phyloP scores from a whole-genome alignment of 73 alveolate species.

The Durusdinium trenchii region DNA sequence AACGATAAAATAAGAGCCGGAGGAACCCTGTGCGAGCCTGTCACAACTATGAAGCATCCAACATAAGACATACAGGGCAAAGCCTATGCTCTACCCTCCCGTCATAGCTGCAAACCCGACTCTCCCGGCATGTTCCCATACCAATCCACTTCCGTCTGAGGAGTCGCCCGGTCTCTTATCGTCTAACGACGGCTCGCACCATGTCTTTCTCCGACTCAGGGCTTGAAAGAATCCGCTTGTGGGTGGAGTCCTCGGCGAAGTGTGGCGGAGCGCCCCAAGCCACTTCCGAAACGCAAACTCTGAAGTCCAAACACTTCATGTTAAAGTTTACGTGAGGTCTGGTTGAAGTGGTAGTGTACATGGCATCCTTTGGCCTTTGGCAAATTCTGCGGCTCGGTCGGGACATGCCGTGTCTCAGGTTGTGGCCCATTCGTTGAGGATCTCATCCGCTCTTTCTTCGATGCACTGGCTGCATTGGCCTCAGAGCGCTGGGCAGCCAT shows the following conservation, averaged over 20 bases:
- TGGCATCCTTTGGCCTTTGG: too few species aligned
- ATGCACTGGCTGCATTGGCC: slow-evolving; percentile 80
- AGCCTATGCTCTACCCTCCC: too few species aligned
- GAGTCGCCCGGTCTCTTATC: neutral
- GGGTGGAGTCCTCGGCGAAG: slow-evolving; percentile 54
- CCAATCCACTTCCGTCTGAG: neutral
- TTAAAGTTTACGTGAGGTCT: too few species aligned
- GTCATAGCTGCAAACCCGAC: too few species aligned
- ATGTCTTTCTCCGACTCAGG: slow-evolving; percentile 95
- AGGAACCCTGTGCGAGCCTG: too few species aligned
- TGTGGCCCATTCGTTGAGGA: slow-evolving; percentile 54
- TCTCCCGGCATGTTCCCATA: neutral
- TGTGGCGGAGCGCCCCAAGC: neutral
- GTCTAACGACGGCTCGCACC: too few species aligned
- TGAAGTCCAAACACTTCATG: neutral
- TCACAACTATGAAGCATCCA: too few species aligned
- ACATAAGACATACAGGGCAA: too few species aligned
- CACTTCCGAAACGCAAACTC: neutral
- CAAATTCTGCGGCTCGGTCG: too few species aligned
- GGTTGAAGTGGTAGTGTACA: too few species aligned
- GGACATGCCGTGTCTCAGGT: neutral
- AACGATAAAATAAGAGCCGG: too few species aligned
- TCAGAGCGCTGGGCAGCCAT: neutral
- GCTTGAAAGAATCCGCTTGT: slow-evolving; percentile 80
- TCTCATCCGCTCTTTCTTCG: slow-evolving; percentile 84